Evolutionary conservation across 495 filamentous ascomycete genomes (phyloP).

Genomic region (Podospora pseudoanserina): DNA sequence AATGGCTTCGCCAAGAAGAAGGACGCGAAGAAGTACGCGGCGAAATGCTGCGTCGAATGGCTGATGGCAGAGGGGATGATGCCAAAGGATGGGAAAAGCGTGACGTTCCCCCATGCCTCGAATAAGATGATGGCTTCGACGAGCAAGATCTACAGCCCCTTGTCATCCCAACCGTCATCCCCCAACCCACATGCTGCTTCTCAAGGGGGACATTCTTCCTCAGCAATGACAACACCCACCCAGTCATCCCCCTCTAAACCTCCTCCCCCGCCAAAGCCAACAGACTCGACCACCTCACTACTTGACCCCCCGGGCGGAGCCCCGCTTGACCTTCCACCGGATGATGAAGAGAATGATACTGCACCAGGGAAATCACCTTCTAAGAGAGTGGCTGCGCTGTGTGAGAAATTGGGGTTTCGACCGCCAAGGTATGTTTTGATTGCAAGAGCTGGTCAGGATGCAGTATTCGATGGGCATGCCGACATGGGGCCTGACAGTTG

Average conservation of each 20-base stretch:
- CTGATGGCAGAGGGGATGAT: conserved; percentile 31
- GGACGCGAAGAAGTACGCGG: conserved; percentile 45
- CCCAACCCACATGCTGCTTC: too few relatives aligned
- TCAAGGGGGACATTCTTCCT: neutral
- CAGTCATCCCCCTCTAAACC: neutral
- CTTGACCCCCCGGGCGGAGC: neutral
- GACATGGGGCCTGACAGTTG: conserved; percentile 23
- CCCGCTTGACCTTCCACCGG: neutral
- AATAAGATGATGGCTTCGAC: neutral
- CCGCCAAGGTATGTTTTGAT: neutral
- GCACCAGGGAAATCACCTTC: neutral
- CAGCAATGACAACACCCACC: neutral
- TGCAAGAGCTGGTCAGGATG: neutral
- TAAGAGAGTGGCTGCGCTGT: neutral
- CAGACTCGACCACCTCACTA: neutral
- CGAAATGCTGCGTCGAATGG: conserved; percentile 41
- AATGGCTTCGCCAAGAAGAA: conserved; percentile 39
- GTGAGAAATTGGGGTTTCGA: neutral
- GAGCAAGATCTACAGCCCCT: neutral
- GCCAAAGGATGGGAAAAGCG: conserved; percentile 17
- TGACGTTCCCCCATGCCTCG: conserved; percentile 13
- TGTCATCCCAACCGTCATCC: neutral
- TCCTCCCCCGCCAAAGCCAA: neutral
- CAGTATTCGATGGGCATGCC: conserved; percentile 16
- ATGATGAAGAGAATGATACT: neutral